Evolutionary conservation across 306 rosid genomes (phyloP), one percentile per base, ranked within the genome.

Genomic region (Casuarina cunninghamiana): DNA sequence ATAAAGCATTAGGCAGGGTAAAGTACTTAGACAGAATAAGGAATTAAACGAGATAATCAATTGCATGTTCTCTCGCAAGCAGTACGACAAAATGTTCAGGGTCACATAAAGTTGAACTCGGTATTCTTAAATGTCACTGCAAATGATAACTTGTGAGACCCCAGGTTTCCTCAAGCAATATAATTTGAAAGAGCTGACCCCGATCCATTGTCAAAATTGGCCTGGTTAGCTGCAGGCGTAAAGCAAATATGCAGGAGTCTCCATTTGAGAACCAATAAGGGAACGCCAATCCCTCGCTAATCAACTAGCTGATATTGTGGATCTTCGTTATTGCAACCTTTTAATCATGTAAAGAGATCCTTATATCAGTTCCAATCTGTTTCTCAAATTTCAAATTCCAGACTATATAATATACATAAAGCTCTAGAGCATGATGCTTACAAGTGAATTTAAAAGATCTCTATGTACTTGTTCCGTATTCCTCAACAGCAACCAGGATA

Each of bases 291-390:
- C 92, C 51, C 78, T 86, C 72, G 88, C 87, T 74, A 86, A 8
- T 90, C 96, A 62, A 90, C 85, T 77, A 89, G 44, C 71, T 85
- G 93, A 74, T 78, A 90, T 7, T 83, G 89, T 57, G 88, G 83
- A 73, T 84, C 96, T 50, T 85, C 94, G 2, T 69, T 86, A 89
- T 88, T 80, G 87, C 91, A 15, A 84, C 91, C 97, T 93, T 26
- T 26, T 65, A 57, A 76, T 71, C 43, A 67, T 41, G 10, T 4
- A 51, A 53, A 35, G 70, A 73, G 21, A 15, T 45, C 70, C 53
- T 75, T 35, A 58, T 74, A 77, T 71, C 5, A 71, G 12, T 44
- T 50, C 13, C 12, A 66, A 66, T 66, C 41, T 39, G 48, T 41
- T 66, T 66, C 71, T 66, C 32, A 15, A 41, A 35, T 61, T 61